Percentiles rank a stretch among this genome's conserved stretches.
Evolutionary conservation across 129 eudicot genomes (phyloP).

Genomic region (Arctium lappa): DNA sequence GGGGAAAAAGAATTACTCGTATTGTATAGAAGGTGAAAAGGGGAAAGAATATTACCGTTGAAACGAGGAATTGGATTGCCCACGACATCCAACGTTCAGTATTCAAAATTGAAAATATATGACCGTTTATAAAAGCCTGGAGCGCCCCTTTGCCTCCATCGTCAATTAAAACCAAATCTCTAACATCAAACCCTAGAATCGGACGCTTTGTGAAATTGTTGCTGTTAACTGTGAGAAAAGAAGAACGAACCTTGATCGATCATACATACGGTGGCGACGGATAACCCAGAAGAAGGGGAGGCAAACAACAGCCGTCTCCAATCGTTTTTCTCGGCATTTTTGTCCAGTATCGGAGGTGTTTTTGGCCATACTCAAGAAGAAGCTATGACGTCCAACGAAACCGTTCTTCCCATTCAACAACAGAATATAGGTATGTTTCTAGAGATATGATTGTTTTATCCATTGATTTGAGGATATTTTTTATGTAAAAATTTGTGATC

Average conservation of each 20-base stretch:
- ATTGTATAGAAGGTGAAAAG: neutral
- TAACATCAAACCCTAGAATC: slow-evolving; percentile 24
- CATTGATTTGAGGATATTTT: neutral
- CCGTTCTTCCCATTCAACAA: slow-evolving; percentile 22
- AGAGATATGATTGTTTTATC: neutral
- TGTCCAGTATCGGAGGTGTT: slow-evolving; percentile 70
- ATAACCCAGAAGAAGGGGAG: slow-evolving; percentile 49
- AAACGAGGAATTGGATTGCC: neutral
- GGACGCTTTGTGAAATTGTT: neutral
- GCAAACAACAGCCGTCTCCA: slow-evolving; percentile 71
- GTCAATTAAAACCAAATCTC: slow-evolving; percentile 29
- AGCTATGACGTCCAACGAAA: slow-evolving; percentile 33
- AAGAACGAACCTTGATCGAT: neutral
- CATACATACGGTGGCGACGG: slow-evolving; percentile 48
- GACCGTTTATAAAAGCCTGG: slow-evolving; percentile 27
- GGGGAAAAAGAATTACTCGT: neutral
- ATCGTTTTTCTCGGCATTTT: slow-evolving; percentile 45
- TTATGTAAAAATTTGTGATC: neutral
- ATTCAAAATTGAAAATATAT: slow-evolving; percentile 26
- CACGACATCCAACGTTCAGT: slow-evolving; percentile 17
- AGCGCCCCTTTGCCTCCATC: slow-evolving; percentile 10
- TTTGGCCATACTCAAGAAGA: slow-evolving; percentile 41
- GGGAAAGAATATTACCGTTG: slow-evolving; percentile 32
- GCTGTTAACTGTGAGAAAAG: neutral
- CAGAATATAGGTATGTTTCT: slow-evolving; percentile 14